Conservation (phyloP, 306 rosid genomes). For the Inga leiocalycina region DNA sequence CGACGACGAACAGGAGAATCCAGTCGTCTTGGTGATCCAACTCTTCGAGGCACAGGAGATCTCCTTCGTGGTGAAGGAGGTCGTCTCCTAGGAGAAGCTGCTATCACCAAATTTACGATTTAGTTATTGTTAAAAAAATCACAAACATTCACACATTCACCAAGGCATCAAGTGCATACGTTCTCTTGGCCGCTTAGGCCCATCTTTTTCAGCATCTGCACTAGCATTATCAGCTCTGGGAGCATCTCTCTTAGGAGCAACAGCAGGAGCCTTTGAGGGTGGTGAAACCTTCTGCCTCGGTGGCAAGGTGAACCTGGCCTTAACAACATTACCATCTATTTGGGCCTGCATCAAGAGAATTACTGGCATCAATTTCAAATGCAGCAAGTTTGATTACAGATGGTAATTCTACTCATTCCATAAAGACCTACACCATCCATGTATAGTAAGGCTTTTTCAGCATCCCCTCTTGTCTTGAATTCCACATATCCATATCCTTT, state of each 20-base stretch:
- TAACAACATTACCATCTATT: constrained; percentile 90
- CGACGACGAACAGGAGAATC: constrained; percentile 86
- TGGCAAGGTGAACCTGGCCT: constrained; percentile 91
- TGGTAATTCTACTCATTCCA: constrained; percentile 20
- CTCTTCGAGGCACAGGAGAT: constrained; percentile 85
- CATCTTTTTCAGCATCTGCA: constrained; percentile 83
- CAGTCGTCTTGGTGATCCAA: constrained; percentile 81
- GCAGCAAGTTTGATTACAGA: constrained; percentile 20
- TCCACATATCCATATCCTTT: constrained; percentile 94
- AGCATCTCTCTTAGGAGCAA: constrained; percentile 72
- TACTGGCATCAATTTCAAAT: constrained; percentile 30
- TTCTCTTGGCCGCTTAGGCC: constrained; percentile 77
- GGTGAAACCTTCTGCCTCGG: constrained; percentile 79
- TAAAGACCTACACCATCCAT: constrained; percentile 93
- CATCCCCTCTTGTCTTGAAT: constrained; percentile 86
- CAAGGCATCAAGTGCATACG: constrained; percentile 46
- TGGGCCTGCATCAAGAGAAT: constrained; percentile 73
- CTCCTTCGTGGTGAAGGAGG: constrained; percentile 87
- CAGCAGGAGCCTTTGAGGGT: constrained; percentile 63
- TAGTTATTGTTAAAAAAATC: constrained; percentile 19
- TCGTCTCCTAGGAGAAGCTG: constrained; percentile 86
- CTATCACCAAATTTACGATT: constrained; percentile 27
- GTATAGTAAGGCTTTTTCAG: constrained; percentile 80
- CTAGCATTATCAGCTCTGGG: constrained; percentile 70
- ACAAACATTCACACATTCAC: neutral